Conservation (phyloP, 768 basidiomycete species). For the Xanthoconium stramineum region DNA sequence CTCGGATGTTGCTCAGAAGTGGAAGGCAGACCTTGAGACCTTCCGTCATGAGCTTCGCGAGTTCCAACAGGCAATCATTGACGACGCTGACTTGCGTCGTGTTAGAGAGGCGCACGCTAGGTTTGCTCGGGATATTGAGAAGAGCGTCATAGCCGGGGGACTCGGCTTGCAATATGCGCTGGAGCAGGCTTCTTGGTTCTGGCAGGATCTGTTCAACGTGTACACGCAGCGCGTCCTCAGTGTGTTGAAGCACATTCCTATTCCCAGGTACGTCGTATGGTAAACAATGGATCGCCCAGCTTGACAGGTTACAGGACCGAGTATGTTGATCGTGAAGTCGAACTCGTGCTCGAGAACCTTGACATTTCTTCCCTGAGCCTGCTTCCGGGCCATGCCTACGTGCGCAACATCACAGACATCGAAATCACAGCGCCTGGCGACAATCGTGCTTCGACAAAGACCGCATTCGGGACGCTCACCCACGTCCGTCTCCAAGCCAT, state of each 20-base stretch:
- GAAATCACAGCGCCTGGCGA: conserved; percentile 46
- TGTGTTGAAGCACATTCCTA: conserved; percentile 59
- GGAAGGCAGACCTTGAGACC: conserved; percentile 47
- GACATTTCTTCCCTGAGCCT: conserved; percentile 65
- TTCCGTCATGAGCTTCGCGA: conserved; percentile 44
- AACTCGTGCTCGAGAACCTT: conserved; percentile 74
- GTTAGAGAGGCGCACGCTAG: conserved; percentile 46
- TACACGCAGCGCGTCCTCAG: conserved; percentile 60
- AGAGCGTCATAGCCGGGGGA: conserved; percentile 36
- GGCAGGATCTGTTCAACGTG: conserved; percentile 79
- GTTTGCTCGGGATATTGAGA: conserved; percentile 48
- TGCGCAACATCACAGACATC: conserved; percentile 67
- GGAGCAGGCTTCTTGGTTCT: conserved; percentile 70
- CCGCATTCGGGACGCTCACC: conserved; percentile 59
- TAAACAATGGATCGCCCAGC: neutral
- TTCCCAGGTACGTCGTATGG: conserved; percentile 51
- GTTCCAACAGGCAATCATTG: conserved; percentile 44
- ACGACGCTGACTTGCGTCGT: conserved; percentile 49
- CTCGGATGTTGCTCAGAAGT: conserved; percentile 42
- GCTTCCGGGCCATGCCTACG: conserved; percentile 66
- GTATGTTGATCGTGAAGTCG: conserved; percentile 63
- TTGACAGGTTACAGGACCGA: conserved; percentile 49
- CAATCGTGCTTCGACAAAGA: conserved; percentile 35
- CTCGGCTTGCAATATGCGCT: conserved; percentile 48
- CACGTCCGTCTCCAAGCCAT: conserved; percentile 64